Evolutionary conservation across 2,329 filamentous ascomycete species (phyloP).

Genomic region (Thermochaetoides dissita): DNA sequence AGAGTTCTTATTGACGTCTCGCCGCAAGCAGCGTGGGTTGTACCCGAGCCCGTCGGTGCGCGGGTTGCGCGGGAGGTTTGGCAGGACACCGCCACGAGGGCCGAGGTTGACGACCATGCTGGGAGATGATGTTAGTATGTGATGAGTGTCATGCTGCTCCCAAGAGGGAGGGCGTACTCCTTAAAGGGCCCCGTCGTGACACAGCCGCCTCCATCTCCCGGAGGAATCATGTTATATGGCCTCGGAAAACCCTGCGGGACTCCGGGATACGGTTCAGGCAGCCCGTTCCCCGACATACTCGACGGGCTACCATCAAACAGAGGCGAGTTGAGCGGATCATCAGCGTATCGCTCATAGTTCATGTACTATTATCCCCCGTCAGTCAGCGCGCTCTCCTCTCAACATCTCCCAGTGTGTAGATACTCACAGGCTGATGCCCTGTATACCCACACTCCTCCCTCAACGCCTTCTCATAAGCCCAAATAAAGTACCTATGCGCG

Average conservation of each 20-base stretch:
- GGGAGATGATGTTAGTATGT: slow-evolving; percentile 6
- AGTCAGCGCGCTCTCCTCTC: no score
- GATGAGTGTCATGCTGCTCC: no score
- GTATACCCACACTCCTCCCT: slow-evolving; percentile 23
- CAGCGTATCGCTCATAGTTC: slow-evolving; percentile 37
- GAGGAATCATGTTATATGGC: slow-evolving; percentile 25
- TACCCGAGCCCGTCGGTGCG: slow-evolving; percentile 21
- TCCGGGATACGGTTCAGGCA: slow-evolving; percentile 15
- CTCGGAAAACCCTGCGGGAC: slow-evolving; percentile 20
- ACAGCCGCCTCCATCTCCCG: slow-evolving; percentile 41
- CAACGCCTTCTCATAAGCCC: slow-evolving; percentile 20
- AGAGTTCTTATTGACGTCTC: slow-evolving; percentile 25
- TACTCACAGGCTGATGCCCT: slow-evolving; percentile 19
- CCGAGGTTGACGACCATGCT: slow-evolving; percentile 29
- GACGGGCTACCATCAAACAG: slow-evolving; percentile 40
- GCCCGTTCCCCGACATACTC: slow-evolving; percentile 34
- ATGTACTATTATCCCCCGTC: slow-evolving; percentile 24
- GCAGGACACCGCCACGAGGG: slow-evolving; percentile 21
- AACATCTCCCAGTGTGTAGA: no score
- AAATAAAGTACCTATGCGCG: slow-evolving; percentile 21
- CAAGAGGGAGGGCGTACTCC: slow-evolving; percentile 18
- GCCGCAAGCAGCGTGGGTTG: slow-evolving; percentile 29
- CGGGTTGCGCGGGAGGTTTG: slow-evolving; percentile 21
- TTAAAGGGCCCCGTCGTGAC: slow-evolving; percentile 34
- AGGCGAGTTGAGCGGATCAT: slow-evolving; percentile 33